Evolutionary conservation across 2,329 filamentous ascomycete species (phyloP).

Genomic region (Neopestalotiopsis sp.): DNA sequence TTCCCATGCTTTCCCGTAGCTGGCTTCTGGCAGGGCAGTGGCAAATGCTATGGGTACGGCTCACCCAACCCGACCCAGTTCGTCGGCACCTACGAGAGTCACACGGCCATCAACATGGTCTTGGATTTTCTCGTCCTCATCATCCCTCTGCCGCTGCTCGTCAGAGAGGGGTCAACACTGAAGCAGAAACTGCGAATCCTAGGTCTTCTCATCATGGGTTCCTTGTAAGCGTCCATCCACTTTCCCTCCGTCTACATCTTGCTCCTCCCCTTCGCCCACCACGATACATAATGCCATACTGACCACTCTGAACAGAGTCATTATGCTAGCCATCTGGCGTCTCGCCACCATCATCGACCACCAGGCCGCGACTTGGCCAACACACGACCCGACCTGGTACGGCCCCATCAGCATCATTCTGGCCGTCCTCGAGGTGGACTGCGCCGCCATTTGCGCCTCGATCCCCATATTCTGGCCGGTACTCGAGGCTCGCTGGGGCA

Average conservation of each 20-base stretch:
- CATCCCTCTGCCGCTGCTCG: conserved; percentile 16
- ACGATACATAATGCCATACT: not conserved
- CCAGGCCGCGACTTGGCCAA: conserved; percentile 36
- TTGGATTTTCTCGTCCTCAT: conserved; percentile 32
- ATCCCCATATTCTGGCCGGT: conserved; percentile 38
- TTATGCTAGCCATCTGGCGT: conserved; percentile 39
- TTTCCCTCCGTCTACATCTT: not conserved
- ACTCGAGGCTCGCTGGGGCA: conserved; percentile 30
- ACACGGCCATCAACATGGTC: conserved; percentile 38
- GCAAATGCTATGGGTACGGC: conserved; percentile 37
- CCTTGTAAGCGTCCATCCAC: conserved; percentile 7
- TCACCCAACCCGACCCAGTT: conserved; percentile 32
- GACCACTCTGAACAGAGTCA: conserved; percentile 25
- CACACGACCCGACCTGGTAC: conserved; percentile 41
- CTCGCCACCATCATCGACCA: conserved; percentile 37
- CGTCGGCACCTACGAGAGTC: conserved; percentile 37
- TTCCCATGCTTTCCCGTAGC: conserved; percentile 33
- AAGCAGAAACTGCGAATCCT: conserved; percentile 15
- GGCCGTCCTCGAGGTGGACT: conserved; percentile 32
- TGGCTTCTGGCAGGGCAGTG: conserved; percentile 26
- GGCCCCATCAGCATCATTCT: conserved; percentile 34
- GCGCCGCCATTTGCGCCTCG: conserved; percentile 33
- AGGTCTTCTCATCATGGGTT: conserved; percentile 17
- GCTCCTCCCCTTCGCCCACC: not conserved
- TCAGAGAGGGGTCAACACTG: conserved; percentile 6